Evolutionary conservation across 2,329 filamentous ascomycete species (phyloP).

Genomic region (Penicillium sp.): DNA sequence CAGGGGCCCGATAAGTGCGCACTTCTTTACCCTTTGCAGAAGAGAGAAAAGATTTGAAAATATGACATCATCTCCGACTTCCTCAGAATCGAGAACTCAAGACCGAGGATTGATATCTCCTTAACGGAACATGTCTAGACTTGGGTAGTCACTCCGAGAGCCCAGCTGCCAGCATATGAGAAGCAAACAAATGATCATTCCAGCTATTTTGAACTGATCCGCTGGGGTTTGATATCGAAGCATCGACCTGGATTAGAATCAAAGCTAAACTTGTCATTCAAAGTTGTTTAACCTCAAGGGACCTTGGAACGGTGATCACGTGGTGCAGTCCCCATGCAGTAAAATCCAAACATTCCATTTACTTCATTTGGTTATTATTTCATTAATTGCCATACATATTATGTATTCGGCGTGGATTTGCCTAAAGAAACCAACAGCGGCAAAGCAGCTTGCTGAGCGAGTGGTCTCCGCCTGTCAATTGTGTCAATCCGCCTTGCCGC

Average conservation of each 20-base stretch:
- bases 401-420: too few species aligned
- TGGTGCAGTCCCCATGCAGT: conserved; percentile 14
- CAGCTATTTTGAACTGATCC: background rate
- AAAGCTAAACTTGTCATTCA: background rate
- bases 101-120: conserved; percentile 4
- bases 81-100: conserved; percentile 8
- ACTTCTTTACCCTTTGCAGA: conserved; percentile 9
- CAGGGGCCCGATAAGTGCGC: conserved; percentile 3
- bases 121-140: conserved; percentile 8
- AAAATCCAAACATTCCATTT: background rate
- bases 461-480: conserved; percentile 16
- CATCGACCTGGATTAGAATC: background rate
- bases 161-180: background rate
- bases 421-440: conserved; percentile 28
- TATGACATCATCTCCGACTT: conserved; percentile 21
- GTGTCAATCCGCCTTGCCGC: conserved; percentile 27
- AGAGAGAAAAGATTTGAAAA: background rate
- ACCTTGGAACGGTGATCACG: conserved; percentile 15
- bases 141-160: background rate
- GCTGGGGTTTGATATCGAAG: background rate
- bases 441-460: conserved; percentile 20
- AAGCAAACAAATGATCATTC: background rate
- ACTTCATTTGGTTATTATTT: too few species aligned
- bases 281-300: background rate
- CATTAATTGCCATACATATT: too few species aligned